phyloP scores from a whole-genome alignment of 192 early-diverging fungal genomes.

The Allomyces javanicus region DNA sequence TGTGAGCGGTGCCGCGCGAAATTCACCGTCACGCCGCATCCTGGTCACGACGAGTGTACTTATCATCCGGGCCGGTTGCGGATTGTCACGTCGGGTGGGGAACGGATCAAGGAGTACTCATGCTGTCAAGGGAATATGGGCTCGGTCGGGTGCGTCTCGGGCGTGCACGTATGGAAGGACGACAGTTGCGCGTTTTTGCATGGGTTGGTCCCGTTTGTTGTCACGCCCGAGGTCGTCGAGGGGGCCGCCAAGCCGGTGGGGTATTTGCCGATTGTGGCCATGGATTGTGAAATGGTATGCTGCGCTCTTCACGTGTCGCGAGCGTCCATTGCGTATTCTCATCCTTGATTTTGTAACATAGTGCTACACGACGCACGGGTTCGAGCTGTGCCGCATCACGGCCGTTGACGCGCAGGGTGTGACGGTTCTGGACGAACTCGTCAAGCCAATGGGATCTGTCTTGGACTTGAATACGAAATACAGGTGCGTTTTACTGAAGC shows the following conservation, averaged over 20 bases:
- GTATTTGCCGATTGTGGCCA: background rate
- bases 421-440: background rate
- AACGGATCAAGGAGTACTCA: background rate
- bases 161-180: background rate
- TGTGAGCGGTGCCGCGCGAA: too few species aligned
- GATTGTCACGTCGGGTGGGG: background rate
- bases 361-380: background rate
- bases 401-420: background rate
- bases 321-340: too few species aligned
- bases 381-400: background rate
- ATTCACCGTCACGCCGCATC: too few species aligned
- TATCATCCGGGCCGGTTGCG: background rate
- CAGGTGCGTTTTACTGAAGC: background rate
- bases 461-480: conserved; percentile 1
- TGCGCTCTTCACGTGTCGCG: too few species aligned
- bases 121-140: background rate
- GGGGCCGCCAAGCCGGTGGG: background rate
- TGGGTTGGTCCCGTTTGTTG: background rate
- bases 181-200: background rate
- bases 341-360: too few species aligned
- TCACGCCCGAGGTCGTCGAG: background rate
- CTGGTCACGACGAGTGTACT: background rate
- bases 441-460: background rate
- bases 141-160: background rate
- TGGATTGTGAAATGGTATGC: conserved; percentile 3